Base-by-base conservation (phyloP, 805 yeast species). In the Saccharomyces paradoxus region DNA sequence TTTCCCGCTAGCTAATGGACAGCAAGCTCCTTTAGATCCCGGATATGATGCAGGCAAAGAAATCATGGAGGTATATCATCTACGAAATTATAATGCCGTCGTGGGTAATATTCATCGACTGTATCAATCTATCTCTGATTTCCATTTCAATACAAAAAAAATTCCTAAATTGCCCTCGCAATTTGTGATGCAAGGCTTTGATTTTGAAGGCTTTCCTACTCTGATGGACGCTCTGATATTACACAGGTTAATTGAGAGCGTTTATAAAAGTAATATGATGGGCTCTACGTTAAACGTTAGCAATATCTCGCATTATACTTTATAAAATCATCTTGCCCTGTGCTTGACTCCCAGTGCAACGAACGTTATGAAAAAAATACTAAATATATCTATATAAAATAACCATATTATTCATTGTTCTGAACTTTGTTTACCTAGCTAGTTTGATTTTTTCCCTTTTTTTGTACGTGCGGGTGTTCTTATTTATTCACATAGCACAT, bases 151-250 rank as follows among this genome's bases (percentile, higher is more conserved):
- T 47, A 60, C 68, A 2, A 61, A 60, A 31, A 58, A 63, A 27
- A 55, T 57, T 29, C 59, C 63, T 14, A 58, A 56, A 50, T 47
- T 58, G 24, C 63, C 67, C n/a, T 46, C 63, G 3, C 60, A 60
- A 41, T 64, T 65, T 51, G 52, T 60, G 1, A 56, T 57, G 57
- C 71, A 67, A 56, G 63, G 66, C 4, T 64, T 67, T 26, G 61
- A 59, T 29, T 61, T 64, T 49, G 66, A 64, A 48, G 71, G 71
- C 2, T 67, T 66, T 49, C 71, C 71, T 7, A 67, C 71, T 24
- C 56, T 67, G 28, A 59, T 58, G 63, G 66, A 63, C 28, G 67
- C 61, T 5, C 53, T 65, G 17, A 60, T 65, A 46, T 51, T 64
- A 48, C 63, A 61, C 28, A 57, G 64, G 41, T 53, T 67, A 32